Conservation (phyloP, 331 rosid species). For the Telfairia occidentalis region DNA sequence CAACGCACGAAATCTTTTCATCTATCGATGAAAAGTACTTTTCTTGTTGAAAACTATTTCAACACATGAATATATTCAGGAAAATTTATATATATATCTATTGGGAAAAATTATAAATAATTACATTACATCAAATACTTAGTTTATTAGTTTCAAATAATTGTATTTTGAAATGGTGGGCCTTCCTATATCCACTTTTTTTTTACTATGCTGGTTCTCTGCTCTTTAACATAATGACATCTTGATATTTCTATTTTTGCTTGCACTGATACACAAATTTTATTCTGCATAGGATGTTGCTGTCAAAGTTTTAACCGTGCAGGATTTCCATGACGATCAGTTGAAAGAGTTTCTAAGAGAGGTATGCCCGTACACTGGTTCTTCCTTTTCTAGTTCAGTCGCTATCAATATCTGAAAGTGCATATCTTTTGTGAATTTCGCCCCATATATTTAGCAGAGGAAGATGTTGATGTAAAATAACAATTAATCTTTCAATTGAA, state of each 20-base stretch:
- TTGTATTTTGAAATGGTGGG: neutral
- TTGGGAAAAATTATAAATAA: neutral
- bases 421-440: neutral
- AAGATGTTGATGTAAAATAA: no score
- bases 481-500: neutral
- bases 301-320: slow-evolving; percentile 75
- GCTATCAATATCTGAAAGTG: neutral
- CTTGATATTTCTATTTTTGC: neutral
- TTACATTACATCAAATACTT: neutral
- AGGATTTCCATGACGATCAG: slow-evolving; percentile 78
- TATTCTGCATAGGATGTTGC: slow-evolving; percentile 71
- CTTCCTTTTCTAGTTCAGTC: neutral
- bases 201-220: neutral
- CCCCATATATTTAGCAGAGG: neutral
- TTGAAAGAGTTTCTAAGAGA: slow-evolving; percentile 87
- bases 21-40: no score
- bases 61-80: neutral
- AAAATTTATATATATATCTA: neutral
- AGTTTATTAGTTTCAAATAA: neutral
- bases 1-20: neutral
- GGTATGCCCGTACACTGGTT: slow-evolving; percentile 27
- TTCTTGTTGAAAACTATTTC: no score
- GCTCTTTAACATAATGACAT: neutral
- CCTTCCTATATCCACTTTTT: neutral
- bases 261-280: neutral